phyloP scores from a whole-genome alignment of 164 flowering plant genomes.

The Chloranthus sessilifolius region DNA sequence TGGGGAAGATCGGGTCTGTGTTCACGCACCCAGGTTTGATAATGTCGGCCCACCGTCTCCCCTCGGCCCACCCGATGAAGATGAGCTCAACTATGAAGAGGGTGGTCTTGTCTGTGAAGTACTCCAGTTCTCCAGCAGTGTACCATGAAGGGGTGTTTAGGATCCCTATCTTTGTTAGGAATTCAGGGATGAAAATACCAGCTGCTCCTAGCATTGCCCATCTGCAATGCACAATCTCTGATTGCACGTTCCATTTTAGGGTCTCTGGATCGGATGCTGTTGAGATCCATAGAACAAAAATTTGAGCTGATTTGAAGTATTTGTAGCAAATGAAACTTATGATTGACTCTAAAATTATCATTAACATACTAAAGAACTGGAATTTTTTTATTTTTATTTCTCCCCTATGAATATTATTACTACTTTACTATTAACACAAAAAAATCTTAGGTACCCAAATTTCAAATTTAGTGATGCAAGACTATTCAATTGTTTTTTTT shows the following conservation, averaged over 20 bases:
- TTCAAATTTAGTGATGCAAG: too few relatives aligned
- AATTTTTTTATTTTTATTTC: too few relatives aligned
- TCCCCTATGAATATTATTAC: too few relatives aligned
- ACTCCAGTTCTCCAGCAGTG: constrained; percentile 84
- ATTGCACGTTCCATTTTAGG: constrained; percentile 77
- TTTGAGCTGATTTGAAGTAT: background rate
- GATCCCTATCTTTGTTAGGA: constrained; percentile 83
- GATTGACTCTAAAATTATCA: too few relatives aligned
- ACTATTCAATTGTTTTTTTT: too few relatives aligned
- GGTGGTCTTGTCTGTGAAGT: constrained; percentile 97
- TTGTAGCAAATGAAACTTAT: too few relatives aligned
- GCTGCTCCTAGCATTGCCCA: constrained; percentile 99
- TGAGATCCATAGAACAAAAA: background rate
- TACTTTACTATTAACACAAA: too few relatives aligned
- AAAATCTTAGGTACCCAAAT: too few relatives aligned
- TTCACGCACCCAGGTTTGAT: constrained; percentile 88
- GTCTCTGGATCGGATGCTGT: constrained; percentile 89
- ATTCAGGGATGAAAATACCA: constrained; percentile 96
- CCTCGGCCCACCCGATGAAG: constrained; percentile 83
- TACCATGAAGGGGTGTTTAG: constrained; percentile 99
- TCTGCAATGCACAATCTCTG: constrained; percentile 96
- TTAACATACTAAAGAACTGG: too few relatives aligned
- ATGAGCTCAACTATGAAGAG: constrained; percentile 80
- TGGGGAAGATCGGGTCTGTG: constrained; percentile 96
- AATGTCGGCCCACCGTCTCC: constrained; percentile 55